phyloP scores from a whole-genome alignment of 306 rosid genomes.

The Cucurbita argyrosperma region DNA sequence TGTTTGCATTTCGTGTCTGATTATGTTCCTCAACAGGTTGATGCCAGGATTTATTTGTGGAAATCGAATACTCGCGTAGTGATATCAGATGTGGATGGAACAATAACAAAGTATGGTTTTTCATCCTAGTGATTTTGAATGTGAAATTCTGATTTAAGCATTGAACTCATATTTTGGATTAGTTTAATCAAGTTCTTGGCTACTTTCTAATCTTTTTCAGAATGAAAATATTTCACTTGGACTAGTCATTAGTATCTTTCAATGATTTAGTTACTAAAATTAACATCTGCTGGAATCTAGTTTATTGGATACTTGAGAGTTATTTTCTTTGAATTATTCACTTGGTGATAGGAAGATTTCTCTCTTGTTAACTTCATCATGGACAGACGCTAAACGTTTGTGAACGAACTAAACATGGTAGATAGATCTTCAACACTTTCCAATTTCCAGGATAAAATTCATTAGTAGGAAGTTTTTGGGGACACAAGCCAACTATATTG shows the following conservation, averaged over 20 bases:
- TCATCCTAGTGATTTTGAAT: not conserved
- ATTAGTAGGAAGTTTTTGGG: not conserved
- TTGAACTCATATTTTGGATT: not conserved
- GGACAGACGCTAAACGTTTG: not conserved
- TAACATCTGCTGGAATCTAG: not conserved
- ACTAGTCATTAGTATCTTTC: not conserved
- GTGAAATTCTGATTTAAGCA: not conserved
- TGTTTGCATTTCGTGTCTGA: not conserved
- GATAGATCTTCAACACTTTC: not conserved
- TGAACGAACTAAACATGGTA: not conserved
- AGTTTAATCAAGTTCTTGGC: not conserved
- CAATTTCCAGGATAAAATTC: not conserved
- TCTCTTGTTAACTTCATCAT: not conserved
- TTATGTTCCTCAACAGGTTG: constrained; percentile 45
- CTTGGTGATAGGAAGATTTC: not conserved
- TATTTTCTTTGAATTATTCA: not conserved
- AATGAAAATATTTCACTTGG: not conserved
- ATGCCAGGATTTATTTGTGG: constrained; percentile 78
- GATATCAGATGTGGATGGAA: constrained; percentile 97
- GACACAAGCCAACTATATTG: not conserved
- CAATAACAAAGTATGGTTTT: constrained; percentile 64
- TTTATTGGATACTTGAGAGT: not conserved
- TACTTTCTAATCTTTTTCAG: not conserved
- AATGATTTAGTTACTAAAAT: not conserved
- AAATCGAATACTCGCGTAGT: constrained; percentile 82